Evolutionary conservation across 768 basidiomycete species (phyloP), one percentile per base, ranked within the genome.

Genomic region (Imleria badia): DNA sequence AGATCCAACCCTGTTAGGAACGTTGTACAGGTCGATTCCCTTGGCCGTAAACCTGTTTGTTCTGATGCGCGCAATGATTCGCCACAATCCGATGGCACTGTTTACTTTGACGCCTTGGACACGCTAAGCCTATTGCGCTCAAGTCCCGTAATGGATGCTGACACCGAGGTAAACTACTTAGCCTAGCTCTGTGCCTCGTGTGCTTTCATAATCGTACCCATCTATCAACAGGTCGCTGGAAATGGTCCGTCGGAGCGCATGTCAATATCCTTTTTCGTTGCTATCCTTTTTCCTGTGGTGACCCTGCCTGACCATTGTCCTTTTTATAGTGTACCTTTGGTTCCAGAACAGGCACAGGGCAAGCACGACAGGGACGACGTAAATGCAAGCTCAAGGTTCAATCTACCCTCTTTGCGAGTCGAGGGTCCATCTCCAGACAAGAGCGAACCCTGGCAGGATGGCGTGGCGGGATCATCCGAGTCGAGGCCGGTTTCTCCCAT

Each of bases 251-350:
- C 45, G 29, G 53, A 56, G 11, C 31, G 10, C 49, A 58, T 38
- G 63, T 58, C 34, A 47, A 51, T 60, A 55, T 60, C 44, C 46
- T 52, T 58, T 56, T 58, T 53, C 42, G 38, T 52, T 36, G 7
- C 41, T 39, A 42, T 59, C 50, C n/a, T 31, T 59, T 45, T 46
- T 31, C 22, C 41, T 56, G 45, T 40, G 33, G 36, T 66, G n/a
- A n/a, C n/a, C n/a, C n/a, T n/a, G n/a, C n/a, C n/a, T n/a, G n/a
- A n/a, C n/a, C n/a, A n/a, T n/a, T n/a, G n/a, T 15, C 30, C 17
- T 48, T 33, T 8, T 46, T 65, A 40, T 36, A 64, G 64, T 13
- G 2, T 11, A 1, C 17, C 45, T 53, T 45, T 14, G 30, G 36
- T 45, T 51, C 26, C 55, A 45, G 42, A 38, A 36, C 61, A 55